Percentiles rank a stretch among this genome's conserved stretches.
These are phyloP conservation scores for Plasmodium knowlesi DNA, from an alignment of 169 alveolate genomes.

Conservation along the genomic window DNA sequence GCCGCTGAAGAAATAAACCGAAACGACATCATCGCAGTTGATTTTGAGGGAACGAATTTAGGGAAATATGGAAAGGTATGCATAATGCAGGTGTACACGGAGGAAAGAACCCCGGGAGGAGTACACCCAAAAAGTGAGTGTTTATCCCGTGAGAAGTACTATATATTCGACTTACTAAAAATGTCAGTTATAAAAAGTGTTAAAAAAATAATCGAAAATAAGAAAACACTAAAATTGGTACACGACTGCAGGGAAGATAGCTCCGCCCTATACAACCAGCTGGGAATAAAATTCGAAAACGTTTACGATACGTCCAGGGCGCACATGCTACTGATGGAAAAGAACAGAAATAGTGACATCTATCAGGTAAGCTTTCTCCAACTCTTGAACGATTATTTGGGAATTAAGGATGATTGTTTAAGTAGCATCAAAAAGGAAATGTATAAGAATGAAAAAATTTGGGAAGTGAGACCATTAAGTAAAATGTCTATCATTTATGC, in stretches of 20 bases:
- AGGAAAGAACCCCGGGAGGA: conserved; percentile 15
- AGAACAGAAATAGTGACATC: conserved; percentile 29
- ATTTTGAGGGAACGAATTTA: conserved; percentile 81
- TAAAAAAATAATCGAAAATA: conserved; percentile 78
- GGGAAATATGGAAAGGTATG: conserved; percentile 83
- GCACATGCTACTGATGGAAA: conserved; percentile 60
- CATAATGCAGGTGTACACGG: conserved; percentile 69
- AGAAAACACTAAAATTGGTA: conserved; percentile 61
- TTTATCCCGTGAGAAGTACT: conserved; percentile 25
- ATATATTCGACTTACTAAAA: conserved; percentile 34
- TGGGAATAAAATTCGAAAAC: conserved; percentile 76
- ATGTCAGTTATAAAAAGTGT: conserved; percentile 40
- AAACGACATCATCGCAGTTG: conserved; percentile 76
- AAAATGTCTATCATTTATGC: conserved; percentile 63
- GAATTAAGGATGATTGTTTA: conserved; percentile 70
- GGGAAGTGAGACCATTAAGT: conserved; percentile 74
- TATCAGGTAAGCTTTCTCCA: conserved; percentile 67
- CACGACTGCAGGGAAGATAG: conserved; percentile 82
- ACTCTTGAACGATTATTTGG: conserved; percentile 69
- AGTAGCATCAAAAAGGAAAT: conserved; percentile 65
- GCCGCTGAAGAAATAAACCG: conserved; percentile 70
- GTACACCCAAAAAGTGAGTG: background rate
- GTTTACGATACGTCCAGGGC: conserved; percentile 83
- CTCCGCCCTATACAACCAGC: conserved; percentile 81
- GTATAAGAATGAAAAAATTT: conserved; percentile 73